A percentile compares a stretch with the other conserved stretches of the same genome.
phyloP scores from a whole-genome alignment of 768 basidiomycete genomes.

The Dendrothele bispora region DNA sequence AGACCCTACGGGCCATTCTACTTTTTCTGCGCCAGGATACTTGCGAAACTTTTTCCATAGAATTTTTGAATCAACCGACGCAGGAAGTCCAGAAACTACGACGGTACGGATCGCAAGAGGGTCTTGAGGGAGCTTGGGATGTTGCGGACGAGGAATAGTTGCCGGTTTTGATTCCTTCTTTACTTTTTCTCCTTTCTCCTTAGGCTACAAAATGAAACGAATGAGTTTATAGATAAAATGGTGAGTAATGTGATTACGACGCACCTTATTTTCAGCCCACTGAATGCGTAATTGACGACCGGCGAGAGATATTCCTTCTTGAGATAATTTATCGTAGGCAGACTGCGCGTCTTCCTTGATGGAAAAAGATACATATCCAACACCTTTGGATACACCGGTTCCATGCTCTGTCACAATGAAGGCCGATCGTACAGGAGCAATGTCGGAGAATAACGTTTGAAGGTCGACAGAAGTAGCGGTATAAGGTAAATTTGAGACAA shows the following conservation, averaged over 20 bases:
- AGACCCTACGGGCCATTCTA: conserved; percentile 64
- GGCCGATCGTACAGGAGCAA: conserved; percentile 91
- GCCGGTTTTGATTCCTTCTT: conserved; percentile 42
- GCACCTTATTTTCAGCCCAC: conserved; percentile 81
- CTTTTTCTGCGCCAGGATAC: conserved; percentile 70
- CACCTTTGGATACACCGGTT: conserved; percentile 82
- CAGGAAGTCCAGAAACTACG: conserved; percentile 72
- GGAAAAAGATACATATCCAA: conserved; percentile 94
- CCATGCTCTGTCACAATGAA: conserved; percentile 88
- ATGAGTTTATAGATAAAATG: conserved; percentile 1
- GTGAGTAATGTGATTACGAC: too few species aligned
- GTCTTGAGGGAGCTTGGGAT: conserved; percentile 48
- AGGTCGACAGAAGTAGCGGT: conserved; percentile 88
- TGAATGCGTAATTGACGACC: conserved; percentile 71
- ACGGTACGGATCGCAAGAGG: conserved; percentile 84
- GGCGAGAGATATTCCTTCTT: conserved; percentile 64
- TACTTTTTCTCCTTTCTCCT: conserved; percentile 35
- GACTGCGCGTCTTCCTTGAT: conserved; percentile 84
- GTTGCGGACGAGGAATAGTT: conserved; percentile 31
- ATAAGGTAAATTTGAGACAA: conserved; percentile 92
- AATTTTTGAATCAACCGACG: conserved; percentile 57
- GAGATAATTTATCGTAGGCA: conserved; percentile 63
- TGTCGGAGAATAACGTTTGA: conserved; percentile 90
- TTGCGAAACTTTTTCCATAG: conserved; percentile 90
- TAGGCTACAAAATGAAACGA: conserved; percentile 32